These are phyloP conservation scores for Oxytropis ochrocephala DNA, from an alignment of 306 rosid species.

Conservation along the genomic window DNA sequence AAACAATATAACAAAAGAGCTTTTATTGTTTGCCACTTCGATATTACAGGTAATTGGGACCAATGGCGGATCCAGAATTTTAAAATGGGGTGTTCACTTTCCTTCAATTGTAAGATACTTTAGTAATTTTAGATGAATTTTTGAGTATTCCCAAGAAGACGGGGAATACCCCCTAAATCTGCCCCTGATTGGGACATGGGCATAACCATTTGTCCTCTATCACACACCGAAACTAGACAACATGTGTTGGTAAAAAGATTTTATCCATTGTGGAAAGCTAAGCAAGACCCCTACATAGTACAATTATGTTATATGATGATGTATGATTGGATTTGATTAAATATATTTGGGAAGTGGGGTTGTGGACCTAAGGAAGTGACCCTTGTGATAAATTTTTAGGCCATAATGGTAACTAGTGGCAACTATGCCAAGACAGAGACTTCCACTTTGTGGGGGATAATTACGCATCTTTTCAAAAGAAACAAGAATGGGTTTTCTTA, in stretches of 20 bases:
- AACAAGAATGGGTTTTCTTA: background rate
- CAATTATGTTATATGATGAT: background rate
- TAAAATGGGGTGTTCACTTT: no score
- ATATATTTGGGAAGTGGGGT: background rate
- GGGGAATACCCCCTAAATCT: no score
- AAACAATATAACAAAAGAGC: no score
- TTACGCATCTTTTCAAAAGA: background rate
- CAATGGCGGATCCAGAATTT: no score
- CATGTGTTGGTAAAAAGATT: background rate
- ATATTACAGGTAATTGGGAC: no score
- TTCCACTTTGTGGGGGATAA: background rate
- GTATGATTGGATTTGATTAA: slow-evolving; percentile 16
- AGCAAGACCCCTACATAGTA: background rate
- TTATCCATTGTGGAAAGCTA: background rate
- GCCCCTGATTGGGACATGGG: background rate
- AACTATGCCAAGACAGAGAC: background rate
- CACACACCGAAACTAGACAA: background rate
- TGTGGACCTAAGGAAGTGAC: slow-evolving; percentile 8
- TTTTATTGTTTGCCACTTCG: no score
- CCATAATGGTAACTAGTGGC: background rate
- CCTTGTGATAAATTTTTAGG: slow-evolving; percentile 2
- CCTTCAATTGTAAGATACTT: no score
- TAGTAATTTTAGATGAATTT: no score
- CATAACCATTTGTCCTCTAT: background rate
- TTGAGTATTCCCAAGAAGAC: no score